These are phyloP conservation scores for Candida orba DNA, from an alignment of 805 yeast genomes.

Conservation along the genomic window DNA sequence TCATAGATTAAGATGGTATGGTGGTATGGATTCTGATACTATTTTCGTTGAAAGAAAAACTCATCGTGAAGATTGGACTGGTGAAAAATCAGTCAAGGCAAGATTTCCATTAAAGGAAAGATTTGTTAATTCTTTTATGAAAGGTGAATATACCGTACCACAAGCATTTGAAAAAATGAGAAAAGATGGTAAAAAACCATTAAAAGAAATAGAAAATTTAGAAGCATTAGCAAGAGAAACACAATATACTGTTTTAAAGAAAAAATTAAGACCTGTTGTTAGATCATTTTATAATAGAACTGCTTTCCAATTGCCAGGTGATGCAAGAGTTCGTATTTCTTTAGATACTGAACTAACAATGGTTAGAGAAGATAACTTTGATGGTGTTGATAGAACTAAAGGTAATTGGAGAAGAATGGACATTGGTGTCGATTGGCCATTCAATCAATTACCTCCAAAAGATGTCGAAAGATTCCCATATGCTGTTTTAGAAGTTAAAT, in stretches of 20 bases:
- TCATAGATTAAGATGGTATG: conserved; percentile 97
- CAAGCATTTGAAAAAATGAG: conserved; percentile 91
- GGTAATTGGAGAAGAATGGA: conserved; percentile 98
- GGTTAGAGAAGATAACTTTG: conserved; percentile 97
- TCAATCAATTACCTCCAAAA: conserved; percentile 70
- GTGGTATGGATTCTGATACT: conserved; percentile 90
- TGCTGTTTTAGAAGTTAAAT: conserved; percentile 94
- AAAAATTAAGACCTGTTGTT: conserved; percentile 85
- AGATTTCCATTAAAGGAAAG: conserved; percentile 90
- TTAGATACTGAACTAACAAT: conserved; percentile 94
- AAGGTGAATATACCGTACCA: conserved; percentile 77
- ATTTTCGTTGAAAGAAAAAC: conserved; percentile 96
- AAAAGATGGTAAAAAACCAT: conserved; percentile 82
- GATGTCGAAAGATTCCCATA: conserved; percentile 94
- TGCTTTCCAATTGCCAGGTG: conserved; percentile 98
- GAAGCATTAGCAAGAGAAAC: conserved; percentile 91
- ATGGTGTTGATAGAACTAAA: conserved; percentile 82
- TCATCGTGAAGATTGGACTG: conserved; percentile 99
- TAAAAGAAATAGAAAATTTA: conserved; percentile 82
- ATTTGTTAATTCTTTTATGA: conserved; percentile 75
- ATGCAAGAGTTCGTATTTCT: conserved; percentile 97
- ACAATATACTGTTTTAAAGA: conserved; percentile 82
- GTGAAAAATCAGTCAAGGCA: conserved; percentile 98
- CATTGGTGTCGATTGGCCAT: conserved; percentile 97
- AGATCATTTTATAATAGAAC: conserved; percentile 97